Evolutionary conservation across 1,284 basidiomycete genomes (phyloP), one percentile per base, ranked within the genome.

Genomic region (Golubevia pallescens): DNA sequence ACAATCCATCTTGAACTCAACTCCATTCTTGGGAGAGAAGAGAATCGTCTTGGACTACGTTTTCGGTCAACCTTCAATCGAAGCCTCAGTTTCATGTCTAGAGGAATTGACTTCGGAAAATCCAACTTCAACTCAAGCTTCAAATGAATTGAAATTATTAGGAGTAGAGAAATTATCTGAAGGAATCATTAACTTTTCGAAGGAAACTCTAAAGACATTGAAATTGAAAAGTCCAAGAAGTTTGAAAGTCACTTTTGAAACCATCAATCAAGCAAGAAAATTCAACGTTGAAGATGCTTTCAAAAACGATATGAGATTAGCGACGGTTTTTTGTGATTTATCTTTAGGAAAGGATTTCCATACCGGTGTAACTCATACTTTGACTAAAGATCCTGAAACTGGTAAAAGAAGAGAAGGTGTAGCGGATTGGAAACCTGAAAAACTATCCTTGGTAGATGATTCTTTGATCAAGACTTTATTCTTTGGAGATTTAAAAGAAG

Each of bases 281-380:
- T 54, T 20, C 42, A 71, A 76, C 59, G 67, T 81, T 51, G 69
- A 69, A 38, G 76, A 80, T 55, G 69, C 75, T 2, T 75, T 85
- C 69, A 69, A 73, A 28, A 68, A 71, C 62, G 78, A 84, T 67
- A 84, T 85, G 75, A 75, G 78, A 23, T 66, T 83, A 23, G 73
- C 81, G 2, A 81, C 82, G 0, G 78, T 74, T n/a, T 81, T 85
- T 57, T 84, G 79, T 65, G 82, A 84, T 60, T 63, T 84, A 20
- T 63, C 69, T n/a, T 57, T 80, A 24, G 81, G 81, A 8, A 65
- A 80, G 10, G 28, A 28, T 28, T 85, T 85, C 53, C 73, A 80
- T 70, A 74, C 64, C 19, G 82, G 82, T 21, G 82, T 85, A 0
- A 73, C 70, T 7, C 75, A 78, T 64, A 73, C 74, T 3, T 68